Conservation (phyloP, 495 filamentous ascomycete species). For the Mycothermus thermophilus region DNA sequence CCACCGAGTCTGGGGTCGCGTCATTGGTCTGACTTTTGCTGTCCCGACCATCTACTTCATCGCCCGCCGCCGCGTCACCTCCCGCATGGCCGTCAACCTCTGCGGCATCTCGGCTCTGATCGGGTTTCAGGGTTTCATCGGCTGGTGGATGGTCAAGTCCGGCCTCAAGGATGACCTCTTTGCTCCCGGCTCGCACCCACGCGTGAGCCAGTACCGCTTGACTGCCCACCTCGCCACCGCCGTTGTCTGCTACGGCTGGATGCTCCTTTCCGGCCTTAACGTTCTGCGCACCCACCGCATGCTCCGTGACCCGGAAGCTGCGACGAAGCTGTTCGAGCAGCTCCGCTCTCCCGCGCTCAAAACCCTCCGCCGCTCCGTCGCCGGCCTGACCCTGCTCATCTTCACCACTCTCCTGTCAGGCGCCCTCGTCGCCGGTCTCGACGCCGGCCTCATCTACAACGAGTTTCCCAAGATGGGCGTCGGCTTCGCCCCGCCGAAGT, state of each 20-base stretch:
- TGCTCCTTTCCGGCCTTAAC: slow-evolving; percentile 83
- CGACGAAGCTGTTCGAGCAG: slow-evolving; percentile 38
- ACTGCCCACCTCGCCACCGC: slow-evolving; percentile 80
- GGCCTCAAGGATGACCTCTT: slow-evolving; percentile 92
- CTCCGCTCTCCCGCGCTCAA: slow-evolving; percentile 53
- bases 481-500: slow-evolving; percentile 62
- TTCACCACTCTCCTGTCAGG: slow-evolving; percentile 88
- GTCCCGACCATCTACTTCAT: slow-evolving; percentile 82
- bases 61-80: slow-evolving; percentile 61
- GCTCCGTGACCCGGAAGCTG: slow-evolving; percentile 45
- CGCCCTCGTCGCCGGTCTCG: slow-evolving; percentile 82
- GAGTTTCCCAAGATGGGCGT: slow-evolving; percentile 92
- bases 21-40: slow-evolving; percentile 81
- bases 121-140: slow-evolving; percentile 87
- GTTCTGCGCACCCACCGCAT: slow-evolving; percentile 64
- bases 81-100: slow-evolving; percentile 62
- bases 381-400: slow-evolving; percentile 58
- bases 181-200: slow-evolving; percentile 73
- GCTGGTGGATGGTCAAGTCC: slow-evolving; percentile 99
- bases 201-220: slow-evolving; percentile 87
- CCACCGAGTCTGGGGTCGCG: slow-evolving; percentile 87
- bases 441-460: slow-evolving; percentile 95
- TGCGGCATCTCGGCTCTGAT: slow-evolving; percentile 75
- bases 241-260: slow-evolving; percentile 79
- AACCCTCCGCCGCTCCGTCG: slow-evolving; percentile 58